Base-by-base conservation (phyloP, 345 rosid genomes). In the Aethionema arabicum region DNA sequence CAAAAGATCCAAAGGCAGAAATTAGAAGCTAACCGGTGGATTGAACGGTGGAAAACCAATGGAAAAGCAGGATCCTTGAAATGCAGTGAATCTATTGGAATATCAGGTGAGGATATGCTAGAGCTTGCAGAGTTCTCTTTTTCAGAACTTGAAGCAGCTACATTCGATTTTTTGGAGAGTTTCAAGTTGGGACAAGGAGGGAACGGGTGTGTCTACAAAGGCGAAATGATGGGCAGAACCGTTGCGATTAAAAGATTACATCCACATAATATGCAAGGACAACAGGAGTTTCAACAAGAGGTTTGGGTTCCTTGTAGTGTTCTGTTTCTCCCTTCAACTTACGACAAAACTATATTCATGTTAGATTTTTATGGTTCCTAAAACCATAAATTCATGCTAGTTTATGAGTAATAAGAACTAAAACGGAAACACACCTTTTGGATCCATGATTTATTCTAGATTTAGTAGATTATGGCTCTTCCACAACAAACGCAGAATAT, bases 211-310 rank as follows among this genome's bases (percentile, higher is more conserved):
- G 85, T 87, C 56, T 85, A 78, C 79, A 85, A 87, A 76, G 95
- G 88, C 49, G 95, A 87, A 81, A 78, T 84, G 90, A 59, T 84
- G 74, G 95, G 95, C 49, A 78, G 88, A 78, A 87, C 91, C 51
- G 89, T 87, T 32, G 88, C 88, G 9, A 75, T 83, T 68, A 87
- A 84, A 72, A 77, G 66, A 75, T 74, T 84, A 52, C 69, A 83
- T 78, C 77, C 82, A 11, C 75, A 81, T 56, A 79, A 81, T 76
- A 70, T 75, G 85, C 88, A 84, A 75, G 80, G 88, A 61, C 85
- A 78, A 50, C 75, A 73, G 13, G 82, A 79, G 74, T 87, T 84
- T 73, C 86, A 82, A 54, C 77, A 79, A 61, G 95, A 87, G 86
- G 90, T 83, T n/a, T 43, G 66, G 27, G 27, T 21, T 21, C 27